A percentile compares a stretch with the other conserved stretches of the same genome.
phyloP scores from a whole-genome alignment of 257 asterid species.

The Leonotis leonurus region DNA sequence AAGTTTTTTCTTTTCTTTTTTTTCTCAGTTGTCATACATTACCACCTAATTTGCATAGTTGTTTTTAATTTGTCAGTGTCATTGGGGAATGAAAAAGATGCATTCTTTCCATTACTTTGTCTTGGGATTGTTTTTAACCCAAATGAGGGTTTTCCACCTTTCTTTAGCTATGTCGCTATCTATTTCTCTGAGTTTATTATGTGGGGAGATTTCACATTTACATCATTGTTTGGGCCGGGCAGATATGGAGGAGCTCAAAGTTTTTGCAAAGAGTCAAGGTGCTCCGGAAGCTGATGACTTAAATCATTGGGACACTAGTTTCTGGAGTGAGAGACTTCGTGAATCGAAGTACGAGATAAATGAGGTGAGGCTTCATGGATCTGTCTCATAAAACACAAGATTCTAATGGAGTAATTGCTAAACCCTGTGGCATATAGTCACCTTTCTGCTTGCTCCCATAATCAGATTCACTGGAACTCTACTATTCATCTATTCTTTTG shows the following conservation, averaged over 20 bases:
- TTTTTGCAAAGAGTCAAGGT: conserved; percentile 68
- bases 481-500: not conserved
- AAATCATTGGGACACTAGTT: conserved; percentile 74
- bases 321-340: conserved; percentile 98
- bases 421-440: conserved; percentile 3
- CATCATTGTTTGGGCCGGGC: conserved; percentile 14
- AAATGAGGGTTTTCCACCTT: not conserved
- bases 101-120: no score
- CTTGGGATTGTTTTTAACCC: not conserved
- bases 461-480: not conserved
- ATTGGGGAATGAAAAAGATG: not conserved
- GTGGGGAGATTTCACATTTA: conserved; percentile 1
- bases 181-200: not conserved
- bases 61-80: not conserved
- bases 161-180: not conserved
- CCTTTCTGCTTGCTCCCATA: not conserved
- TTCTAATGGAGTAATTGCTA: not conserved
- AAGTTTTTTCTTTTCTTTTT: no score
- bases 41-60: no score
- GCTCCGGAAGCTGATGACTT: conserved; percentile 79
- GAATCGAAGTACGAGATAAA: conserved; percentile 86
- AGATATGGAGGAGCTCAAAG: conserved; percentile 86
- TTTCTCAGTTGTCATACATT: no score
- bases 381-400: not conserved
- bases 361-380: conserved; percentile 44